Evolutionary conservation across 2,329 filamentous ascomycete genomes (phyloP), one percentile per base, ranked within the genome.

Genomic region (Hymenoscyphus repandus): DNA sequence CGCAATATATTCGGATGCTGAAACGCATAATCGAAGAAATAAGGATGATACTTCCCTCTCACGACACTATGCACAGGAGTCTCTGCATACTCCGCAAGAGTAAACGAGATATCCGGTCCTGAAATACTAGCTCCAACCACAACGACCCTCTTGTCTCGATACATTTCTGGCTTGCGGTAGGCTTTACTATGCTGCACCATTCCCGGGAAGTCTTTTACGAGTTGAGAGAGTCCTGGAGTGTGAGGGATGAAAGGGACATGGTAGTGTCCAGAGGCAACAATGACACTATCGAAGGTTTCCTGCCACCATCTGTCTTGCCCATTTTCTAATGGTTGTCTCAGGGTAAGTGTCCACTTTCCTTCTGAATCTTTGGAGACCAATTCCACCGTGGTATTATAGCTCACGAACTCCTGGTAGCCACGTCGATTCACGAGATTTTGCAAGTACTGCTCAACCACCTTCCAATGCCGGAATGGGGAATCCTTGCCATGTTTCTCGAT

Each of bases 131-230:
- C 82, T 2, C 83, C 82, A 1, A 86, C 79, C 0, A 83, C 74
- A 0, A 86, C 69, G 0, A 85, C 61, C 53, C 60, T 51, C 50
- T 84, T 82, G 22, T 71, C 74, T 1, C 63, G 62, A 61, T 82
- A 91, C 1, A 71, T 64, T 12, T 81, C 75, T 0, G 87, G 78
- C 0, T 70, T 75, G 6, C 88, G 79, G 62, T 88, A 93, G 54
- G 79, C 80, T 65, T 91, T 93, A 1, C 87, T 88, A 62, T 89
- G 85, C 3, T 74, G 75, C 13, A 88, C 75, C 1, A 68, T 63
- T 0, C 71, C 72, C 0, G 79, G 77, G 62, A n/a, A 66, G 47
- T 58, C 83, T 4, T 10, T 33, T 6, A 11, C 78, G 75, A 80
- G 85, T 11, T 70, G 69, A 7, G 70, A 62, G 2, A 88, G 71